Conservation (phyloP, 139 green algal genomes). For the Pseudopediastrum boryanum region DNA sequence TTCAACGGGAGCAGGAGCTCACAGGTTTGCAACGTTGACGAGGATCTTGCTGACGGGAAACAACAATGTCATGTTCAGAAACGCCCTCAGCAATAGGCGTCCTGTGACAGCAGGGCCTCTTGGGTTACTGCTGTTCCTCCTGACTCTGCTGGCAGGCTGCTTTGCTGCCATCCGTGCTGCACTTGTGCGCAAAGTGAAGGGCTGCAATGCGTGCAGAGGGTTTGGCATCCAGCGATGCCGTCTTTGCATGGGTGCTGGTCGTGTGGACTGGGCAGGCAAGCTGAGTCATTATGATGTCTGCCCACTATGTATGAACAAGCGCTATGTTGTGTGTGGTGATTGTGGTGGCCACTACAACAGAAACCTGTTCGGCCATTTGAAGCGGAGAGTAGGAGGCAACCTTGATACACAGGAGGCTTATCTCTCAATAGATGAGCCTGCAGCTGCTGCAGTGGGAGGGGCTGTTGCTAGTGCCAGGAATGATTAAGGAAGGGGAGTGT, state of each 20-base stretch:
- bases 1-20: too few relatives aligned
- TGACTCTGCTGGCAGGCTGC: constrained; percentile 44
- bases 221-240: constrained; percentile 59
- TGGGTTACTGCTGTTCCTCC: constrained; percentile 54
- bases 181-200: constrained; percentile 46
- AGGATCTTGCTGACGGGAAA: constrained; percentile 29
- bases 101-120: constrained; percentile 41
- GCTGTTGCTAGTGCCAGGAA: too few relatives aligned
- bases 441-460: too few relatives aligned
- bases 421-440: too few relatives aligned
- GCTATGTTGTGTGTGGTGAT: constrained; percentile 55
- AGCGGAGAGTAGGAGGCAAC: constrained; percentile 12
- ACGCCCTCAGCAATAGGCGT: constrained; percentile 16
- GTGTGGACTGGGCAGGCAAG: constrained; percentile 54
- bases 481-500: too few relatives aligned
- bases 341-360: constrained; percentile 54
- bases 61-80: constrained; percentile 17
- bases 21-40: constrained; percentile 33
- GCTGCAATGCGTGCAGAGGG: constrained; percentile 52
- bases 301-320: constrained; percentile 59
- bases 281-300: constrained; percentile 50
- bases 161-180: constrained; percentile 45
- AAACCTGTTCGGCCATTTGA: constrained; percentile 45
- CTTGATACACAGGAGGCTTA: constrained; percentile 31
- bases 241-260: constrained; percentile 51